Percentiles rank a stretch among this genome's conserved stretches.
Conservation (phyloP, 305 asterid genomes). For the Salvia sclarea region DNA sequence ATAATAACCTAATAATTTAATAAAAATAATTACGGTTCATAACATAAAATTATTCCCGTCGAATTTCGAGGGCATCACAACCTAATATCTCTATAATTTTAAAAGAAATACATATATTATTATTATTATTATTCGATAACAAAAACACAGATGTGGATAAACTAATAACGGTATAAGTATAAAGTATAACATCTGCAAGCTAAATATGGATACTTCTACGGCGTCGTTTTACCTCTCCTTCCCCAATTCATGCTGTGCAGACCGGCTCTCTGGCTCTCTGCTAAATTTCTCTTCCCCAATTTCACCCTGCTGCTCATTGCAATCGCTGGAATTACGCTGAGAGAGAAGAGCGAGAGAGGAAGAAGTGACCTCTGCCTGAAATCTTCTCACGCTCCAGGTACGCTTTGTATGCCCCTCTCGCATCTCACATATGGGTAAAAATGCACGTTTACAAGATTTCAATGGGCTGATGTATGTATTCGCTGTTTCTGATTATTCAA, state of each 20-base stretch:
- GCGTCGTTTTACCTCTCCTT: conserved; percentile 46
- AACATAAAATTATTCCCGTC: too few relatives aligned
- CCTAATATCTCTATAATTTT: too few relatives aligned
- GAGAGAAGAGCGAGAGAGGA: not conserved
- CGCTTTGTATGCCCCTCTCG: conserved; percentile 1
- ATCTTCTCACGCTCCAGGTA: conserved; percentile 27
- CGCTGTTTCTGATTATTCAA: not conserved
- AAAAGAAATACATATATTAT: too few relatives aligned
- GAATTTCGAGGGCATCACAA: too few relatives aligned
- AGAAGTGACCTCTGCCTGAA: too few relatives aligned
- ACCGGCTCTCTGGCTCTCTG: conserved; percentile 38
- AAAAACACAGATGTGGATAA: too few relatives aligned
- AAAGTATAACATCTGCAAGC: too few relatives aligned
- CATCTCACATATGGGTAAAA: conserved; percentile 1
- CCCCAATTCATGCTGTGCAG: conserved; percentile 33
- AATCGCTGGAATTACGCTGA: not conserved
- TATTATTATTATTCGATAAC: too few relatives aligned
- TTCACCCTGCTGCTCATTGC: conserved; percentile 23
- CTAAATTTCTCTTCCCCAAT: conserved; percentile 25
- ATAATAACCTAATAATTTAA: too few relatives aligned
- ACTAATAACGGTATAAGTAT: too few relatives aligned
- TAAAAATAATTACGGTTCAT: too few relatives aligned
- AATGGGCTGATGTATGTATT: not conserved
- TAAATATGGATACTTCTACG: conserved; percentile 31
- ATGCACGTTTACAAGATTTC: not conserved